Percentiles rank a stretch among this genome's conserved stretches.
These are phyloP conservation scores for Lentinus tigrinus DNA, from an alignment of 768 basidiomycete species.

Conservation along the genomic window DNA sequence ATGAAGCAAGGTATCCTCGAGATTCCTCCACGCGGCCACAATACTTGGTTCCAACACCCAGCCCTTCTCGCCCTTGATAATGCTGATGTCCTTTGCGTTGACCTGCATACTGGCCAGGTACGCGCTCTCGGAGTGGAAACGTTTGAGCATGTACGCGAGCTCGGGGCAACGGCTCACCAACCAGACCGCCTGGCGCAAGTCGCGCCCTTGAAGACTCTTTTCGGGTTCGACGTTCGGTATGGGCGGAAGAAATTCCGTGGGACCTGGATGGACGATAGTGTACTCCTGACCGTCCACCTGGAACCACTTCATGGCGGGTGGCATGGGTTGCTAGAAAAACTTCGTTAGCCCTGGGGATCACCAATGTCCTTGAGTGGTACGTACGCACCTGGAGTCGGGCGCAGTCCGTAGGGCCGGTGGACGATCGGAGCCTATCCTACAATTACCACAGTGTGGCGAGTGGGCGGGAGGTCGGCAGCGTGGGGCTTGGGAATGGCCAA, in stretches of 20 bases:
- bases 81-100: not conserved
- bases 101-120: not conserved
- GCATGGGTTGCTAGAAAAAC: too few species aligned
- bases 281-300: not conserved
- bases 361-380: too few species aligned
- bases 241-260: constrained; percentile 2
- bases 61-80: not conserved
- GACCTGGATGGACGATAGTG: not conserved
- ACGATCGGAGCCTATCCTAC: too few species aligned
- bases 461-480: too few species aligned
- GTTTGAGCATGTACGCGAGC: constrained; percentile 7
- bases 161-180: not conserved
- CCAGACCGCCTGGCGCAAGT: constrained; percentile 1
- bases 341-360: too few species aligned
- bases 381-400: too few species aligned
- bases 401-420: too few species aligned
- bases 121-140: not conserved
- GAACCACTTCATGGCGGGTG: too few species aligned
- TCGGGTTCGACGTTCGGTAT: not conserved
- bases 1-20: not conserved
- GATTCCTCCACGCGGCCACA: not conserved
- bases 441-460: too few species aligned
- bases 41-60: not conserved
- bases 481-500: too few species aligned
- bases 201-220: not conserved